Evolutionary conservation across 1,284 basidiomycete genomes (phyloP).

Genomic region (Ganoderma lingzhi): DNA sequence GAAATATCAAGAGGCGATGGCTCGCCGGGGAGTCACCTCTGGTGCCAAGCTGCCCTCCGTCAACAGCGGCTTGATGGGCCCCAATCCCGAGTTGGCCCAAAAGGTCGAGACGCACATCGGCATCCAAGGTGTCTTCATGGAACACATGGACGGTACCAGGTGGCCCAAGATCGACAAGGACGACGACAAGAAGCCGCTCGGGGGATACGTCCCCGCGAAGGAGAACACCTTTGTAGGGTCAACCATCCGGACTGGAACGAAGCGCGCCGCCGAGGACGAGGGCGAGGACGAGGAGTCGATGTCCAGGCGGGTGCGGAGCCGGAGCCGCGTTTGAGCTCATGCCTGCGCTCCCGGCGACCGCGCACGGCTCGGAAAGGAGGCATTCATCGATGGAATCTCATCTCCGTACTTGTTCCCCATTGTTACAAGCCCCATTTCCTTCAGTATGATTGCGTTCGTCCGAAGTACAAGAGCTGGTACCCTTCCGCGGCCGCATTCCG

Average conservation of each 20-base stretch:
- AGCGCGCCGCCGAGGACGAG: not conserved
- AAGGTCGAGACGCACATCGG: not conserved
- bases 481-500: not conserved
- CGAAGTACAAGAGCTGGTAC: no score
- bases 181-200: not conserved
- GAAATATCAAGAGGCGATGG: not conserved
- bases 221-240: not conserved
- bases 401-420: no score
- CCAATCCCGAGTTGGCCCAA: not conserved
- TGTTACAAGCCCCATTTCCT: no score
- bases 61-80: no score
- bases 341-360: no score
- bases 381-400: no score
- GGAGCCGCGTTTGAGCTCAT: not conserved
- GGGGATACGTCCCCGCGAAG: not conserved
- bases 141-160: not conserved
- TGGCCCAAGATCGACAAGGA: not conserved
- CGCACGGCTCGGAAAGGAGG: no score
- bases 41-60: not conserved
- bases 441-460: no score
- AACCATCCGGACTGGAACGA: not conserved
- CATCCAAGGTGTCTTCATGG: not conserved
- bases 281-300: not conserved
- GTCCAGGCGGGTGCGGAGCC: not conserved
- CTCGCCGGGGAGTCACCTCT: no score